Conservation (phyloP, 179 eudicot species). For the Carnegiea gigantea region DNA sequence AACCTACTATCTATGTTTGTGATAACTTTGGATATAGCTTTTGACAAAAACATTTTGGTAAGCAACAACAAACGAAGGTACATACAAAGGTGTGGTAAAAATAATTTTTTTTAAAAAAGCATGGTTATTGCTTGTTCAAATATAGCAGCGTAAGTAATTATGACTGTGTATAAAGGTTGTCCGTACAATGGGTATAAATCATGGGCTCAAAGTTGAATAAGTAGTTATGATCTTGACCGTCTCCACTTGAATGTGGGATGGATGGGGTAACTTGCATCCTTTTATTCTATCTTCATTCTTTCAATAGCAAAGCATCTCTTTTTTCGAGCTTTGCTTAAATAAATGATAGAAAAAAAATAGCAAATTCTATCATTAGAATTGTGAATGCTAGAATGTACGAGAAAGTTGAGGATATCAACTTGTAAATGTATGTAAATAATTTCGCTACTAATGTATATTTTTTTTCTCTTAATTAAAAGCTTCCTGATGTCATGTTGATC, state of each 20-base stretch:
- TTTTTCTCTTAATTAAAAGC: too few species aligned
- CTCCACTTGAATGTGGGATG: constrained; percentile 7
- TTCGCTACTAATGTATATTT: too few species aligned
- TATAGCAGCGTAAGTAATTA: not conserved
- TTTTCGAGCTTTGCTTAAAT: too few species aligned
- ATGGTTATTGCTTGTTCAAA: not conserved
- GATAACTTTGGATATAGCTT: too few species aligned
- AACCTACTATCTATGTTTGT: too few species aligned
- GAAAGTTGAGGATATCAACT: not conserved
- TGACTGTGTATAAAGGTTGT: not conserved
- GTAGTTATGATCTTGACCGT: constrained; percentile 6
- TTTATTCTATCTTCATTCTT: not conserved
- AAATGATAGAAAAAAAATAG: too few species aligned
- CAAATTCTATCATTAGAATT: not conserved
- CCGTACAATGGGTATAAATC: not conserved
- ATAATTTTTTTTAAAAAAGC: not conserved
- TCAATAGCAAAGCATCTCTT: not conserved
- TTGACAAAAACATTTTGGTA: too few species aligned
- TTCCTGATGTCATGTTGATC: too few species aligned
- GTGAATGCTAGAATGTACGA: not conserved
- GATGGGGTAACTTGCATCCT: not conserved
- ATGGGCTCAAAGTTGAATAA: not conserved
- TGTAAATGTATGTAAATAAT: too few species aligned
- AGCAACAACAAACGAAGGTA: too few species aligned
- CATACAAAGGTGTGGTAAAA: not conserved